Conservation (phyloP, 352 stramenopile genomes). For the Pythium biforme region DNA sequence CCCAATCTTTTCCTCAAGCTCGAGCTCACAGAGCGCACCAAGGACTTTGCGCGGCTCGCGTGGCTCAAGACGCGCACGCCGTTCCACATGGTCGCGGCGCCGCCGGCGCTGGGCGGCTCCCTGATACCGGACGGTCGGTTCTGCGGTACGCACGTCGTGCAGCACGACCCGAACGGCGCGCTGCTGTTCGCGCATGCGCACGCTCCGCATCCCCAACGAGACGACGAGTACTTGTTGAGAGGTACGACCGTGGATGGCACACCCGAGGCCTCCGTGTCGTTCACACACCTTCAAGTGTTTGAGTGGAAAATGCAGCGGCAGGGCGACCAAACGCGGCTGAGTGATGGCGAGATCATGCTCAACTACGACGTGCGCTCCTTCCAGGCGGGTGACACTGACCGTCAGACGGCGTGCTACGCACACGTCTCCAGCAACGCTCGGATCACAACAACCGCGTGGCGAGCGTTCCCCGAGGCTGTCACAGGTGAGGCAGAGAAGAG, state of each 20-base stretch:
- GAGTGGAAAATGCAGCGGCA: background rate
- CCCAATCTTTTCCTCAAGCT: constrained; percentile 26
- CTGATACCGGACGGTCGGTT: constrained; percentile 7
- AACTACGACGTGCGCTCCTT: constrained; percentile 10
- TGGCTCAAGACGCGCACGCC: constrained; percentile 24
- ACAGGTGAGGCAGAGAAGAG: background rate
- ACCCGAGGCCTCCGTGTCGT: too few relatives aligned
- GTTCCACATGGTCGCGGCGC: constrained; percentile 26
- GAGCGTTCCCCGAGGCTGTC: background rate
- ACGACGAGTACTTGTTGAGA: background rate
- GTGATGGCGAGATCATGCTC: background rate
- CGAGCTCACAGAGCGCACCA: constrained; percentile 18
- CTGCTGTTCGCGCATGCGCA: constrained; percentile 28
- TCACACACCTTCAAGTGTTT: constrained; percentile 11
- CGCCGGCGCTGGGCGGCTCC: constrained; percentile 12
- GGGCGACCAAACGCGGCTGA: background rate
- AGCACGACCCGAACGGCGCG: constrained; percentile 22
- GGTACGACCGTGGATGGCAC: background rate
- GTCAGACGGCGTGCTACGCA: background rate
- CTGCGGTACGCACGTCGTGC: constrained; percentile 27
- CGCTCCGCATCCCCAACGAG: background rate
- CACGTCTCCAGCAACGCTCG: background rate
- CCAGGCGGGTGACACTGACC: background rate
- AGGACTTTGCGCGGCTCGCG: constrained; percentile 31
- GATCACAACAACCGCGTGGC: background rate